phyloP scores from a whole-genome alignment of 2,329 filamentous ascomycete species.

The Trichoderma sp. region DNA sequence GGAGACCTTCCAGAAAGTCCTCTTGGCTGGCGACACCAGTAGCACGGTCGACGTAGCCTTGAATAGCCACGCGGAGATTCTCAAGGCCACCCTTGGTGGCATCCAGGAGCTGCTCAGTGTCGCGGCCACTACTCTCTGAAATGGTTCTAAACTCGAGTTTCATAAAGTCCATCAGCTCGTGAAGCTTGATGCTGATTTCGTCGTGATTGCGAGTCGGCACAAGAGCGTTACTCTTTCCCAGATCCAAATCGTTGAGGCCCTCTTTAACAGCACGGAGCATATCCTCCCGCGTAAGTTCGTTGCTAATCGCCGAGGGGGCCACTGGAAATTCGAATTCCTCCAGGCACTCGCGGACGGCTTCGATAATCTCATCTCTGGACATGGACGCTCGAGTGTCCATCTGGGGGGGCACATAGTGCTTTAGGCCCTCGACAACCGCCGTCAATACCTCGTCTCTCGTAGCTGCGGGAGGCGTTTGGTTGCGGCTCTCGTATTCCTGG shows the following conservation, averaged over 20 bases:
- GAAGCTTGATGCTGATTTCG: constrained; percentile 53
- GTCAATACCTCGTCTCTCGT: constrained; percentile 81
- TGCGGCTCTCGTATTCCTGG: constrained; percentile 62
- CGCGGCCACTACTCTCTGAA: constrained; percentile 66
- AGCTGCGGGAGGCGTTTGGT: constrained; percentile 55
- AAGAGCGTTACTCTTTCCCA: constrained; percentile 40
- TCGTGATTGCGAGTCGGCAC: constrained; percentile 44
- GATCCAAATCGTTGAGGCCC: constrained; percentile 51
- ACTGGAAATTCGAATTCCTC: constrained; percentile 78
- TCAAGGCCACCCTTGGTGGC: constrained; percentile 86
- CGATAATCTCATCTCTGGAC: constrained; percentile 78
- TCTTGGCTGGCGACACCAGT: constrained; percentile 68
- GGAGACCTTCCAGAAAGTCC: constrained; percentile 70
- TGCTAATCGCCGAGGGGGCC: constrained; percentile 52
- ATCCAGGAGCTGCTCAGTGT: constrained; percentile 85
- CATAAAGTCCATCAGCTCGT: constrained; percentile 63
- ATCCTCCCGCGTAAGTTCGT: constrained; percentile 57
- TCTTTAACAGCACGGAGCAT: constrained; percentile 62
- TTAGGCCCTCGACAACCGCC: constrained; percentile 80
- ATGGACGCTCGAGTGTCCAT: constrained; percentile 66
- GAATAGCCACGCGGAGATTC: constrained; percentile 73
- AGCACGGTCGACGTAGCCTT: constrained; percentile 72
- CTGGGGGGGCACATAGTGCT: constrained; percentile 72
- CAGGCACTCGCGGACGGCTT: constrained; percentile 79
- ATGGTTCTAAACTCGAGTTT: constrained; percentile 57